Conservation (phyloP, 305 asterid species). For the Fraxinus baroniana region DNA sequence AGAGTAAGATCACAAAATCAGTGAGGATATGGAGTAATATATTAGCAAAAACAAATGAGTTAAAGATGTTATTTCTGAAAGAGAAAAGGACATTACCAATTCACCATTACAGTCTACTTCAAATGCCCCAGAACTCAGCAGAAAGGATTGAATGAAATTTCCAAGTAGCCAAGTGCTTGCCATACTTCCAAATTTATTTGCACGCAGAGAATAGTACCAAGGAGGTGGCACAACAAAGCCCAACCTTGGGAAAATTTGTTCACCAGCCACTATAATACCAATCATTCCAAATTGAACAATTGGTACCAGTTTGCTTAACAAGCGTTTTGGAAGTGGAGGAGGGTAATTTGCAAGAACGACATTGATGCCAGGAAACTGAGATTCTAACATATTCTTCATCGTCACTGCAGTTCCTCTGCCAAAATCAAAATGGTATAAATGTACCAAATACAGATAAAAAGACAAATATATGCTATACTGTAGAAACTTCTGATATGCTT, state of each 20-base stretch:
- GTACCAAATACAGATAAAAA: neutral
- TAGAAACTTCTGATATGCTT: neutral
- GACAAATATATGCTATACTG: neutral
- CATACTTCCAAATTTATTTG: slow-evolving; percentile 91
- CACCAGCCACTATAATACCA: slow-evolving; percentile 76
- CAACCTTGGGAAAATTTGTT: slow-evolving; percentile 80
- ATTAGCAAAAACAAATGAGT: neutral
- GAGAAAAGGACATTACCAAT: slow-evolving; percentile 48
- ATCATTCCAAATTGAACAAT: slow-evolving; percentile 75
- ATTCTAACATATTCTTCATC: slow-evolving; percentile 86
- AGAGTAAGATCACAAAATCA: neutral
- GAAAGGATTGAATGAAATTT: slow-evolving; percentile 79
- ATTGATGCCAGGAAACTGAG: slow-evolving; percentile 78
- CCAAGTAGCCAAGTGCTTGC: slow-evolving; percentile 96
- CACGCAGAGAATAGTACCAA: slow-evolving; percentile 81
- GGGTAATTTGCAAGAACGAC: slow-evolving; percentile 90
- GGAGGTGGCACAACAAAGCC: slow-evolving; percentile 91
- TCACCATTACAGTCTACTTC: slow-evolving; percentile 89
- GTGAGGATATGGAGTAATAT: neutral
- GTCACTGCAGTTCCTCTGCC: slow-evolving; percentile 91
- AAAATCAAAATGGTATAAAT: slow-evolving; percentile 23
- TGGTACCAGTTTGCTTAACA: slow-evolving; percentile 80
- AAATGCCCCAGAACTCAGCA: slow-evolving; percentile 94
- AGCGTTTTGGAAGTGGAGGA: slow-evolving; percentile 84
- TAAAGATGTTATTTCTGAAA: slow-evolving; percentile 10